These are phyloP conservation scores for Naganishia liquefaciens DNA, from an alignment of 1,284 basidiomycete genomes.

Conservation along the genomic window DNA sequence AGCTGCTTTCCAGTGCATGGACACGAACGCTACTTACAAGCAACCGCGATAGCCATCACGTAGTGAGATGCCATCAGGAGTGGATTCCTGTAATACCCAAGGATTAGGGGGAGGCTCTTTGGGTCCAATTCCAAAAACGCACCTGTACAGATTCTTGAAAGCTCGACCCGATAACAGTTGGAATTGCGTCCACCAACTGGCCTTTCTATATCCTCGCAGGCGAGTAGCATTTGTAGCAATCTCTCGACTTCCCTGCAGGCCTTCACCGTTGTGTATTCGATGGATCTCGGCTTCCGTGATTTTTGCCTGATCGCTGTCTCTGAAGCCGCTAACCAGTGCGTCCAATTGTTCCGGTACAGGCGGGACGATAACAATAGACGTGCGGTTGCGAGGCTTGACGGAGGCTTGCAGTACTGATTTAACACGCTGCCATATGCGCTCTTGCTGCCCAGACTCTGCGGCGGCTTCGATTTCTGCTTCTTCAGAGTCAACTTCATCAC, in stretches of 20 bases:
- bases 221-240: slow-evolving; percentile 63
- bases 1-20: slow-evolving; percentile 29
- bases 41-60: slow-evolving; percentile 75
- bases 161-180: slow-evolving; percentile 87
- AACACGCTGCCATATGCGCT: not conserved
- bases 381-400: slow-evolving; percentile 20
- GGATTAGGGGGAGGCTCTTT: not conserved
- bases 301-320: slow-evolving; percentile 66
- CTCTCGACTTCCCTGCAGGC: slow-evolving; percentile 39
- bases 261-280: slow-evolving; percentile 53
- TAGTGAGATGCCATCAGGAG: slow-evolving; percentile 90
- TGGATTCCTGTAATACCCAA: slow-evolving; percentile 66
- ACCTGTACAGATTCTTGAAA: slow-evolving; percentile 91
- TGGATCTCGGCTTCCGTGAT: slow-evolving; percentile 68
- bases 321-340: slow-evolving; percentile 72
- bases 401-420: not conserved
- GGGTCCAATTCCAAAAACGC: slow-evolving; percentile 12
- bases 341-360: slow-evolving; percentile 66
- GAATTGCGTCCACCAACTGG: slow-evolving; percentile 85
- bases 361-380: slow-evolving; percentile 52
- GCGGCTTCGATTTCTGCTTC: slow-evolving; percentile 19
- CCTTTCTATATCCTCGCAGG: slow-evolving; percentile 76
- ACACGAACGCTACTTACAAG: slow-evolving; percentile 60
- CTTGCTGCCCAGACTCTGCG: slow-evolving; percentile 10
- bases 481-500: slow-evolving; percentile 25